These are phyloP conservation scores for Phtheirospermum japonicum DNA, from an alignment of 257 asterid genomes.

Conservation along the genomic window DNA sequence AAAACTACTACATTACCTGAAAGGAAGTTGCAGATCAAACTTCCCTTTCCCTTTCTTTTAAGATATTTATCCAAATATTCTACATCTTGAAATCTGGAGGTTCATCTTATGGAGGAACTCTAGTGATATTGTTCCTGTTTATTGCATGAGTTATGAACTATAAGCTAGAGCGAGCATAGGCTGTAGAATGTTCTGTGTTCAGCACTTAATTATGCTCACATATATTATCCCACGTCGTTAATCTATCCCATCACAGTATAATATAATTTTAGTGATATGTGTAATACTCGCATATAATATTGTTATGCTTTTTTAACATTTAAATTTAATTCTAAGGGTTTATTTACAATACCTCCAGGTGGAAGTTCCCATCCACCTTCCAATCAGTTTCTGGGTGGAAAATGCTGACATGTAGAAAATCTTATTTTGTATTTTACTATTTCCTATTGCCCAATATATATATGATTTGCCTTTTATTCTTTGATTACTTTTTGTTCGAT, in stretches of 20 bases:
- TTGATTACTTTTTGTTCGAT: too few species aligned
- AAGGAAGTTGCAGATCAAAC: not conserved
- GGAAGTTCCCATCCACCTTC: not conserved
- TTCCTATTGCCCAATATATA: not conserved
- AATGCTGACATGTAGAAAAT: not conserved
- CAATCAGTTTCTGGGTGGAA: not conserved
- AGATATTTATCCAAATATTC: slow-evolving; percentile 4
- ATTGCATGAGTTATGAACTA: slow-evolving; percentile 6
- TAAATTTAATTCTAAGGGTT: not conserved
- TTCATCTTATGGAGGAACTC: not conserved
- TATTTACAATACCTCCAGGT: not conserved
- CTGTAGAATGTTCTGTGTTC: not conserved
- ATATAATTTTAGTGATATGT: too few species aligned
- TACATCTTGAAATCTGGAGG: slow-evolving; percentile 3
- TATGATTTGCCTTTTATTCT: not conserved
- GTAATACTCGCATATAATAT: too few species aligned
- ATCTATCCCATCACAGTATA: too few species aligned
- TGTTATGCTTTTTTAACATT: too few species aligned
- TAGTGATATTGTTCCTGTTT: slow-evolving; percentile 14
- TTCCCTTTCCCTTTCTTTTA: not conserved
- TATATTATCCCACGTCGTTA: too few species aligned
- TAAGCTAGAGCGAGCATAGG: not conserved
- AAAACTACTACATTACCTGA: slow-evolving; percentile 5
- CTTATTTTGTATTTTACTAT: not conserved
- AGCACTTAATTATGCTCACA: too few species aligned